Evolutionary conservation across 2,329 filamentous ascomycete species (phyloP), one percentile per base, ranked within the genome.

Genomic region (Aspergillus intermedius): DNA sequence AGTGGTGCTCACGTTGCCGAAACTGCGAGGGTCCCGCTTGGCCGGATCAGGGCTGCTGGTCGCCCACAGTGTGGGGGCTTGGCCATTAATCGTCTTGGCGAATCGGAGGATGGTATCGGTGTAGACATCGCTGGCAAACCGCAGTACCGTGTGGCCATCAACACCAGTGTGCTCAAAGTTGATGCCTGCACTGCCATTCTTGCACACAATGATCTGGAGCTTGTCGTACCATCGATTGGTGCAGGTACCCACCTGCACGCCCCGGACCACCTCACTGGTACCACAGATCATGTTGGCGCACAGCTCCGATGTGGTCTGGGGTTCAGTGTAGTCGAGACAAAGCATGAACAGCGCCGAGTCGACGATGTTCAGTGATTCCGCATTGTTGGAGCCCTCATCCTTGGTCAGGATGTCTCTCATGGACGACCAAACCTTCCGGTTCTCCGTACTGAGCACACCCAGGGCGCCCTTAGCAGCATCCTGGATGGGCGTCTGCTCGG

Each of bases 161-260:
- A 98, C 91, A 56, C 93, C 93, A 0, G 93, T 98, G 64, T 98
- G 93, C 68, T 98, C 93, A 61, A 98, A 97, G 72, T 98, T 98
- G 81, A 98, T 97, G 5, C 93, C 93, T 0, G 93, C 93, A 63
- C 89, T 95, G 49, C 93, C 93, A 70, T 97, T 98, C 74, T 95
- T 95, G 77, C 93, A 97, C 45, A 98, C 93, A 47, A 98, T 97
- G 54, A 98, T 96, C 66, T 98, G 93, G 43, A 98, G 77, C 74
- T 98, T 98, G 73, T 98, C 93, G 64, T 98, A 98, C 93, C 93
- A 98, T 53, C 93, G 80, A 69, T 98, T 98, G 12, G 91, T 96
- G 72, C 93, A 98, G 2, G 93, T 97, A 25, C 93, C 93, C 41
- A 96, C 90, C 70, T 98, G 93, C 2, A 98, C 88, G 4, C 93